Percentiles rank a stretch among this genome's conserved stretches.
Evolutionary conservation across 805 yeast genomes (phyloP).

Genomic region (Zygotorulaspora sp.): DNA sequence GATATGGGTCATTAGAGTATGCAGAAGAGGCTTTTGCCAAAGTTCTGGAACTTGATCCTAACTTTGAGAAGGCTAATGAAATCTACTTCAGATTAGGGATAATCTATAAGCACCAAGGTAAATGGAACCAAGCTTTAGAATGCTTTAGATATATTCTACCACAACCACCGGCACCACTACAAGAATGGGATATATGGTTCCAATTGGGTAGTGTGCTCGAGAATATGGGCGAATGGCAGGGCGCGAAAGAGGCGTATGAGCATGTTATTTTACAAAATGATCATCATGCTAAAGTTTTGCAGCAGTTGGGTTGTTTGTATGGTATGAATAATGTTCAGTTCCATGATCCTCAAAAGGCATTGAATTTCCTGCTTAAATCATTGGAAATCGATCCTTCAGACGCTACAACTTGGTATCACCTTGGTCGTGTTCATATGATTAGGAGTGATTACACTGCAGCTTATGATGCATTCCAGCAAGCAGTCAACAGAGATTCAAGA

Average conservation of each 20-base stretch:
- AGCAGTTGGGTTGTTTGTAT: constrained; percentile 92
- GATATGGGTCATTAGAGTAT: constrained; percentile 93
- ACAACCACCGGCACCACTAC: constrained; percentile 91
- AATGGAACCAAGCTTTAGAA: constrained; percentile 80
- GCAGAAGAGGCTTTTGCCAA: constrained; percentile 98
- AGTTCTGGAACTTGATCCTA: constrained; percentile 91
- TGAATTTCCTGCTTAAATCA: constrained; percentile 77
- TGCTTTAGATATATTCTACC: constrained; percentile 89
- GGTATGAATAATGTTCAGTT: constrained; percentile 57
- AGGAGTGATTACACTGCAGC: constrained; percentile 93
- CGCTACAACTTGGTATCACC: constrained; percentile 95
- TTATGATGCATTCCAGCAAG: constrained; percentile 97
- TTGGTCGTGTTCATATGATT: constrained; percentile 96
- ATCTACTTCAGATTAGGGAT: constrained; percentile 95
- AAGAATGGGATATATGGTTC: constrained; percentile 98
- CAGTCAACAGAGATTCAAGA: constrained; percentile 92
- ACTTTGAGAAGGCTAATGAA: constrained; percentile 93
- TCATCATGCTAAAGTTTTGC: constrained; percentile 91
- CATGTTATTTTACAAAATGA: constrained; percentile 86
- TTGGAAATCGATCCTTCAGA: constrained; percentile 85
- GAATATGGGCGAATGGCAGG: constrained; percentile 84
- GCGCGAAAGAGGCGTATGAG: constrained; percentile 94
- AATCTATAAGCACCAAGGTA: constrained; percentile 91
- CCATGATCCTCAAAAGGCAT: constrained; percentile 78
- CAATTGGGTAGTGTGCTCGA: constrained; percentile 95